Conservation (phyloP, 768 basidiomycete species). For the Trametes meyenii region DNA sequence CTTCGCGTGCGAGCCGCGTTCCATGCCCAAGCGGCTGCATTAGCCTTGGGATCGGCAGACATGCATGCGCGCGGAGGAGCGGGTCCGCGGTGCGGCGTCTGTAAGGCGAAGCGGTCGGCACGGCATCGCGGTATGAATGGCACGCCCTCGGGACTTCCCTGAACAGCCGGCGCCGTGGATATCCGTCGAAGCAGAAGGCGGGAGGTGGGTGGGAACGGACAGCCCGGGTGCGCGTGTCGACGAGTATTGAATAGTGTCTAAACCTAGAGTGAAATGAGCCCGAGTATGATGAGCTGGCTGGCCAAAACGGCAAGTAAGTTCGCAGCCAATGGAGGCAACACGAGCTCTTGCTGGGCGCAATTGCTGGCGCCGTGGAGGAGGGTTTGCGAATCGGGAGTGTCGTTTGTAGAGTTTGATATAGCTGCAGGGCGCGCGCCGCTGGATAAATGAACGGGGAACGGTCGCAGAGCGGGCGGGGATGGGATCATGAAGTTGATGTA, state of each 20-base stretch:
- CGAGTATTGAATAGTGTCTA: conserved; percentile 17
- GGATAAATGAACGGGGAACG: neutral
- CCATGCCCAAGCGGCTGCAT: neutral
- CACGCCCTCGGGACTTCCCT: conserved; percentile 4
- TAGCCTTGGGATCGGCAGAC: neutral
- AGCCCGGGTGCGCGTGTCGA: neutral
- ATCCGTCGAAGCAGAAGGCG: conserved; percentile 2
- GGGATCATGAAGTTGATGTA: conserved; percentile 15
- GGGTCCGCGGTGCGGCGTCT: conserved; percentile 1
- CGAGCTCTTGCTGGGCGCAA: neutral
- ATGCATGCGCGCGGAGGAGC: neutral
- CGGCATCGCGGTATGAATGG: conserved; percentile 11
- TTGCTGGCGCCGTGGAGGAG: neutral
- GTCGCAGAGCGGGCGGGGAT: neutral
- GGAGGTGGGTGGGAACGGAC: conserved; percentile 4
- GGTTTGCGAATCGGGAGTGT: neutral
- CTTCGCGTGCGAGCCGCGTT: too few relatives aligned
- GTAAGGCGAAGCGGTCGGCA: neutral
- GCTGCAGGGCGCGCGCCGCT: neutral
- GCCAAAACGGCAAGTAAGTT: neutral
- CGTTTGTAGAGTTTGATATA: neutral
- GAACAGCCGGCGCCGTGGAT: neutral
- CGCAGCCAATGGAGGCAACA: conserved; percentile 1
- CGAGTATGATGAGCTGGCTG: neutral
- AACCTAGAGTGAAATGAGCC: conserved; percentile 7